Evolutionary conservation across 75 land plant species (phyloP).

Genomic region (Pinus taeda): DNA sequence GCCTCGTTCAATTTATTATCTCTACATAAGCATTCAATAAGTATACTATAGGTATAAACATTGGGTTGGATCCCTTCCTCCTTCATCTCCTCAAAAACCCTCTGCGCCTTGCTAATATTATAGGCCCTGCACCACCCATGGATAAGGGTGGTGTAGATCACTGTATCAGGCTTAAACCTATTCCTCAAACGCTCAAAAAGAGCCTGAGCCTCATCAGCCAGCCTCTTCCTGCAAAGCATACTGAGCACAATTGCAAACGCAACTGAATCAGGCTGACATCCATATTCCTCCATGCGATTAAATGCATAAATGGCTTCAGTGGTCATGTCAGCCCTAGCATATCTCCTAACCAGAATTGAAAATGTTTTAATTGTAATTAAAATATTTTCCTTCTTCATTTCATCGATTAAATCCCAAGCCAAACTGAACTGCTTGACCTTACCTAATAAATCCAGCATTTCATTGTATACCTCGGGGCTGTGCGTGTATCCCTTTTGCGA

Average conservation of each 20-base stretch:
- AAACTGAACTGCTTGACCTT: conserved; percentile 55
- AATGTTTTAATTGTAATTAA: conserved; percentile 38
- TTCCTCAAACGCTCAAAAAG: conserved; percentile 61
- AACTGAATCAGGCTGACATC: conserved; percentile 37
- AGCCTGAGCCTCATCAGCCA: conserved; percentile 55
- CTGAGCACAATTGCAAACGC: conserved; percentile 49
- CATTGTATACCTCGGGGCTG: conserved; percentile 32
- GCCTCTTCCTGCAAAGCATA: conserved; percentile 49
- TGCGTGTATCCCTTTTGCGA: conserved; percentile 10
- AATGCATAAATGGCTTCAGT: conserved; percentile 68
- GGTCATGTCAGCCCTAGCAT: conserved; percentile 61
- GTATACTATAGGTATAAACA: conserved; percentile 69
- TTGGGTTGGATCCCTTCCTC: conserved; percentile 57
- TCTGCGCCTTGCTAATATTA: conserved; percentile 49
- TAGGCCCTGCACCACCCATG: conserved; percentile 74
- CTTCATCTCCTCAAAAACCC: conserved; percentile 69
- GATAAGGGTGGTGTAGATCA: conserved; percentile 64
- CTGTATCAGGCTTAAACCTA: conserved; percentile 57
- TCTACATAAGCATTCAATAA: conserved; percentile 73
- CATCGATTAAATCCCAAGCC: conserved; percentile 59
- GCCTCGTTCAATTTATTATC: conserved; percentile 57
- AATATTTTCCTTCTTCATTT: conserved; percentile 31
- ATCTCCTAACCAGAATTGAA: conserved; percentile 59
- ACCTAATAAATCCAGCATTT: conserved; percentile 57
- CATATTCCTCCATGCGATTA: conserved; percentile 74